A percentile compares a stretch with the other conserved stretches of the same genome.
Evolutionary conservation across 768 basidiomycete genomes (phyloP).

Genomic region (Hericium rajendrae): DNA sequence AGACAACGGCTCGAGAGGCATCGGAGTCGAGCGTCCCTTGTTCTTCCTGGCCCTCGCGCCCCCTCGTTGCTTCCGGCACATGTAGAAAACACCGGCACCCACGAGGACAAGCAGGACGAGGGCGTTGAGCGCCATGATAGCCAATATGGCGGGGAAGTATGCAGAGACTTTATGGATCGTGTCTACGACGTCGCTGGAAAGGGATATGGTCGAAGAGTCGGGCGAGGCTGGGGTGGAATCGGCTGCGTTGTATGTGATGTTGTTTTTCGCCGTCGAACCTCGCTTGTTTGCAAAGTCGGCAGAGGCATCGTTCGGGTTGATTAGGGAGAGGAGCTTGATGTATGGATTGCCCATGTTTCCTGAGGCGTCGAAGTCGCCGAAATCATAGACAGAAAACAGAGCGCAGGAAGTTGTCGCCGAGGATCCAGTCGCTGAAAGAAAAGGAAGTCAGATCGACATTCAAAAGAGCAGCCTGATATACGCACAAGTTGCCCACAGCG

Average conservation of each 20-base stretch:
- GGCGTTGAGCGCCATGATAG: slow-evolving; percentile 69
- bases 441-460: neutral
- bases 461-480: neutral
- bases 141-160: slow-evolving; percentile 67
- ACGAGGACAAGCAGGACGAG: slow-evolving; percentile 51
- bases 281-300: slow-evolving; percentile 58
- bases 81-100: slow-evolving; percentile 41
- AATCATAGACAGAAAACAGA: slow-evolving; percentile 78
- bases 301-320: slow-evolving; percentile 63
- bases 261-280: slow-evolving; percentile 52
- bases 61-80: slow-evolving; percentile 38
- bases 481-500: slow-evolving; percentile 52
- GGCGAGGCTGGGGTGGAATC: slow-evolving; percentile 27
- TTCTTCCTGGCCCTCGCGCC: slow-evolving; percentile 25
- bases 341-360: slow-evolving; percentile 69
- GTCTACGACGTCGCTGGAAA: slow-evolving; percentile 48
- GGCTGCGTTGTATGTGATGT: slow-evolving; percentile 56
- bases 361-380: slow-evolving; percentile 61
- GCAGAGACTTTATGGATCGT: slow-evolving; percentile 55
- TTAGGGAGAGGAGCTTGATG: slow-evolving; percentile 61
- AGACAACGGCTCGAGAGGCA: slow-evolving; percentile 40
- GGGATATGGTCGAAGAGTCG: slow-evolving; percentile 35
- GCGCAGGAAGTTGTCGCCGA: slow-evolving; percentile 78
- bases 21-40: slow-evolving; percentile 42
- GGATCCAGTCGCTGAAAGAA: slow-evolving; percentile 58